Base-by-base conservation (phyloP, 805 yeast species). In the Saturnispora zaruensis region DNA sequence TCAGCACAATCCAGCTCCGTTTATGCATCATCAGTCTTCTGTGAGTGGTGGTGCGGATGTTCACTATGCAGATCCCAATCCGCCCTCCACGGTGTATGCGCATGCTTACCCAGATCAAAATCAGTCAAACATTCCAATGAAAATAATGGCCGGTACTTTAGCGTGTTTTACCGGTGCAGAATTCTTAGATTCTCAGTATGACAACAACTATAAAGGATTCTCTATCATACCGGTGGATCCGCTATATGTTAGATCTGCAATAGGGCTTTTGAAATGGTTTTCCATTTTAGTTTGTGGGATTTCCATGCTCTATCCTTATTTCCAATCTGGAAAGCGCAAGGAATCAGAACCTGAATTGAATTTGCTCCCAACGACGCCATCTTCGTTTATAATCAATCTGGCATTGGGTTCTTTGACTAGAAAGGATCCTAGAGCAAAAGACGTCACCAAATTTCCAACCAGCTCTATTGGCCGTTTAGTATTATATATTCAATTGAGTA, bases 151-250 rank as follows among this genome's bases (percentile, higher is more conserved):
- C 26, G 70, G 67, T 18, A 70, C 70, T 18, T 59, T 67, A 61
- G 64, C 70, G 1, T 55, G 68, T 0, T 48, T 66, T 54, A 55
- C 64, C 9, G 70, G 70, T 1, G 50, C 67, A 2, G 68, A 65
- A n/a, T 4, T 49, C n/a, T 18, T 43, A 16, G 45, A 43, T 28
- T 43, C 36, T 6, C 25, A 26, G n/a, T 28, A 28, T 26, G 28
- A 43, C 62, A 32, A 49, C 50, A 34, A 52, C 59, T 4, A 41
- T 56, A 11, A 49, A 45, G n/a, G 48, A 55, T 8, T 56, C 57
- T 26, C 48, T 23, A 21, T 44, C 24, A 11, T 48, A 3, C 18
- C 37, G 28, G 13, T 43, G n/a, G 37, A 30, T 16, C 33, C 45
- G 9, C 14, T 24, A 6, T 28, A 18, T 13, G n/a, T 26, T 4